Conservation (phyloP, 148 eudicot genomes). For the Suaeda aralocaspica region DNA sequence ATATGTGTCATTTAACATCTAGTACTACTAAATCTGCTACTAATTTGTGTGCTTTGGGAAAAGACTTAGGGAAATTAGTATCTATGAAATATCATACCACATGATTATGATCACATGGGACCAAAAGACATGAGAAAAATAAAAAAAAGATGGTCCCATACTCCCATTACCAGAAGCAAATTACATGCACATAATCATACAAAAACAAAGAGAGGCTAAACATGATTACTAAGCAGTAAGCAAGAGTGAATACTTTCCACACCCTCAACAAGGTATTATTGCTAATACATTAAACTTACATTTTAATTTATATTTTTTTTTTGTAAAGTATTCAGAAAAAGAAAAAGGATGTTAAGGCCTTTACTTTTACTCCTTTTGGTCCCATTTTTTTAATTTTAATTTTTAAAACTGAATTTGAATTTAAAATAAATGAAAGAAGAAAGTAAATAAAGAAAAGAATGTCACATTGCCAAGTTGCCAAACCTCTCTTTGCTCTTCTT, state of each 20-base stretch:
- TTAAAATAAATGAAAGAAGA: background rate
- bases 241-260: conserved; percentile 24
- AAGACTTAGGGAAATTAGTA: no score
- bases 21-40: no score
- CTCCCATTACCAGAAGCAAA: conserved; percentile 17
- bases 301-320: background rate
- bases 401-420: background rate
- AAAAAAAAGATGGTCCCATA: conserved; percentile 19
- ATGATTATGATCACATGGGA: no score
- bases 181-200: conserved; percentile 30
- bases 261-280: conserved; percentile 14
- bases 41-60: no score
- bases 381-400: conserved; percentile 20
- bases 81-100: conserved; percentile 31
- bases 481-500: background rate
- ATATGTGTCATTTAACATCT: no score
- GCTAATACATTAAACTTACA: background rate
- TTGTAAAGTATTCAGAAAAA: background rate
- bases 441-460: conserved; percentile 10
- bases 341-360: conserved; percentile 18
- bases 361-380: conserved; percentile 26
- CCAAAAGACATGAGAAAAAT: background rate
- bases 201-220: conserved; percentile 19
- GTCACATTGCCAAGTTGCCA: conserved; percentile 19
- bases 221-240: conserved; percentile 24